Percentiles rank a stretch among this genome's conserved stretches.
These are phyloP conservation scores for Brassica balearica DNA, from an alignment of 441 rosid species.

Conservation along the genomic window DNA sequence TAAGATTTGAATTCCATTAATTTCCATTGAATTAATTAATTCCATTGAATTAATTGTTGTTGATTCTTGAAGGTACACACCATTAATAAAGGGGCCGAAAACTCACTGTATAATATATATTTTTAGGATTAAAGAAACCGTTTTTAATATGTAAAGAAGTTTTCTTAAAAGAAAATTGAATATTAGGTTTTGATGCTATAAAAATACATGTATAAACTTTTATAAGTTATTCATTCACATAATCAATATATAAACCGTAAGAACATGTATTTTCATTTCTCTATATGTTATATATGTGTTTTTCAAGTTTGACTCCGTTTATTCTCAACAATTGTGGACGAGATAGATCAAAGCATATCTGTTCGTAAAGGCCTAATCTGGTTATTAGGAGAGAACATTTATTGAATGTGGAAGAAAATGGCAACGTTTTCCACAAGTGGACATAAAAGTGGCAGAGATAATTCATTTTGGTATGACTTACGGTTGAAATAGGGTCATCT, in stretches of 20 bases:
- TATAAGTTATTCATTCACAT: too few species aligned
- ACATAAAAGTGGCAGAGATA: neutral
- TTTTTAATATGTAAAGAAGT: too few species aligned
- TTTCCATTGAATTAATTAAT: too few species aligned
- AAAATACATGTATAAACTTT: neutral
- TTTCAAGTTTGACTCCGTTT: neutral
- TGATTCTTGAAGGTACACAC: too few species aligned
- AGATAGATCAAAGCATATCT: neutral
- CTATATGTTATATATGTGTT: neutral
- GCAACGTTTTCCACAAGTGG: neutral
- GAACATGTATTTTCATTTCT: neutral
- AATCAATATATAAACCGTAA: too few species aligned
- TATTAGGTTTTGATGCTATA: neutral
- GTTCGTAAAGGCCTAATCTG: neutral
- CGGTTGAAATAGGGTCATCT: neutral
- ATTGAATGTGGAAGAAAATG: neutral
- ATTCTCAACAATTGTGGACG: neutral
- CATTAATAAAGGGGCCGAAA: too few species aligned
- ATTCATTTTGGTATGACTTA: neutral
- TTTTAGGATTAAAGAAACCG: too few species aligned
- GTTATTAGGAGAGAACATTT: neutral
- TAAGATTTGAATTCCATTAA: too few species aligned
- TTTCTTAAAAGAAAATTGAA: too few species aligned
- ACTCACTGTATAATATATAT: too few species aligned
- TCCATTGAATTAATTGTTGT: neutral